Conservation (phyloP, 805 yeast species). For the Tanozyma kutaoensis region DNA sequence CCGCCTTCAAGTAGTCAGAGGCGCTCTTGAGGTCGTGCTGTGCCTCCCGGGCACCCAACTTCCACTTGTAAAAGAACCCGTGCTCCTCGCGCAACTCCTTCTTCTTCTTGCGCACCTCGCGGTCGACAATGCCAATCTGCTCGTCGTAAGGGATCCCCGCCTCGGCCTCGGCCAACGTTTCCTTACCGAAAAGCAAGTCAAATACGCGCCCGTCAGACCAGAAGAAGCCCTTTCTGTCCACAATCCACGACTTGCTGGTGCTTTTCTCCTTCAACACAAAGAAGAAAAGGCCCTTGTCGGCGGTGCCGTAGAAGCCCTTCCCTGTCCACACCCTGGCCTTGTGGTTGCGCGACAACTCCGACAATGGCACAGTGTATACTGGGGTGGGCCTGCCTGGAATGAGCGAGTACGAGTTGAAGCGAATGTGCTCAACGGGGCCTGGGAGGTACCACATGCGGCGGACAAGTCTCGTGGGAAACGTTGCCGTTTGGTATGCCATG, state of each 20-base stretch:
- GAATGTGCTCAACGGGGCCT: conserved; percentile 39
- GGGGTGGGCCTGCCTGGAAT: conserved; percentile 72
- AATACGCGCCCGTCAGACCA: conserved; percentile 89
- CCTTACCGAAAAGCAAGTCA: conserved; percentile 73
- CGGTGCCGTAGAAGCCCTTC: conserved; percentile 78
- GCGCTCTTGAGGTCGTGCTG: conserved; percentile 13
- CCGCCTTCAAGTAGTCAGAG: conserved; percentile 9
- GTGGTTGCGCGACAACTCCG: conserved; percentile 38
- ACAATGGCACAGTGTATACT: conserved; percentile 52
- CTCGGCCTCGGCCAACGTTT: conserved; percentile 64
- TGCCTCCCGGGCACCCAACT: conserved; percentile 22
- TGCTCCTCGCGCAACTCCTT: conserved; percentile 36
- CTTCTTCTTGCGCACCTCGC: conserved; percentile 35
- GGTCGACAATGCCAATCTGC: conserved; percentile 34
- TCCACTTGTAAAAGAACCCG: conserved; percentile 50
- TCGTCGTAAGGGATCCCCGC: conserved; percentile 53
- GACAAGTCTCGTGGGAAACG: conserved; percentile 55
- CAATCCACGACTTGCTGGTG: conserved; percentile 51
- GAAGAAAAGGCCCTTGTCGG: conserved; percentile 62
- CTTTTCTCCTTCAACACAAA: conserved; percentile 54
- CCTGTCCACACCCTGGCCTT: conserved; percentile 71
- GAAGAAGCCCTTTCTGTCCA: conserved; percentile 78
- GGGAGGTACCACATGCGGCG: conserved; percentile 73
- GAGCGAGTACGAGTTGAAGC: conserved; percentile 63
- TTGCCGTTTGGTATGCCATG: conserved; percentile 16